Conservation (phyloP, 2,329 filamentous ascomycete species). For the Epichloe typhina region DNA sequence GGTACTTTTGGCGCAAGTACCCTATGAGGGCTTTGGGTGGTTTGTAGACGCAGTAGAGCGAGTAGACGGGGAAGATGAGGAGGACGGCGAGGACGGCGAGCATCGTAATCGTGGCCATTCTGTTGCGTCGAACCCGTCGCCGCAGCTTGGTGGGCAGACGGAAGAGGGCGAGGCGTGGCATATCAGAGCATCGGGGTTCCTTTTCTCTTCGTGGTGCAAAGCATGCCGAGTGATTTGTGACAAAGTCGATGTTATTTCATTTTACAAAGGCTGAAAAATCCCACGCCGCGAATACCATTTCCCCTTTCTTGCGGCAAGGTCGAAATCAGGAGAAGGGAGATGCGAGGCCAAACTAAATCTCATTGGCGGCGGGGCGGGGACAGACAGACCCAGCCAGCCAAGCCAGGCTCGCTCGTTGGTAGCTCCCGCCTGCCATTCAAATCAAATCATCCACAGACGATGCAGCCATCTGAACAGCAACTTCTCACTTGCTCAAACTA, state of each 20-base stretch:
- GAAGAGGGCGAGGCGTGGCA: slow-evolving; percentile 33
- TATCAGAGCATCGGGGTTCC: slow-evolving; percentile 8
- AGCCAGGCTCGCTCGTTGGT: not conserved
- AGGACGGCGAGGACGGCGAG: slow-evolving; percentile 25
- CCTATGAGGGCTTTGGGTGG: slow-evolving; percentile 59
- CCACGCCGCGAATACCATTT: not conserved
- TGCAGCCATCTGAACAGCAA: too few species aligned
- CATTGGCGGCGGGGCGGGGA: not conserved
- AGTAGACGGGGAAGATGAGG: slow-evolving; percentile 25
- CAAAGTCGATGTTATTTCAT: too few species aligned
- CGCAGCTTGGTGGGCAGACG: slow-evolving; percentile 43
- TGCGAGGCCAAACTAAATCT: not conserved
- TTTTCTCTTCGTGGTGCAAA: not conserved
- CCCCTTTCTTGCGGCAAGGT: not conserved
- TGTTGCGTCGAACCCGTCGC: slow-evolving; percentile 43
- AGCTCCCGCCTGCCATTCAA: not conserved
- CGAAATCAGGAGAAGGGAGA: not conserved
- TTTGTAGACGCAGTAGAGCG: slow-evolving; percentile 65
- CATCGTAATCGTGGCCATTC: slow-evolving; percentile 39
- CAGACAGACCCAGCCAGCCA: not conserved
- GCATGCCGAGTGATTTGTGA: too few species aligned
- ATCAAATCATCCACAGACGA: too few species aligned
- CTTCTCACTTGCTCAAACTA: slow-evolving; percentile 26
- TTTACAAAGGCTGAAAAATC: too few species aligned
- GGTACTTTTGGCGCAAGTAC: slow-evolving; percentile 58